phyloP scores from a whole-genome alignment of 306 rosid species.

The Corylus avellana region DNA sequence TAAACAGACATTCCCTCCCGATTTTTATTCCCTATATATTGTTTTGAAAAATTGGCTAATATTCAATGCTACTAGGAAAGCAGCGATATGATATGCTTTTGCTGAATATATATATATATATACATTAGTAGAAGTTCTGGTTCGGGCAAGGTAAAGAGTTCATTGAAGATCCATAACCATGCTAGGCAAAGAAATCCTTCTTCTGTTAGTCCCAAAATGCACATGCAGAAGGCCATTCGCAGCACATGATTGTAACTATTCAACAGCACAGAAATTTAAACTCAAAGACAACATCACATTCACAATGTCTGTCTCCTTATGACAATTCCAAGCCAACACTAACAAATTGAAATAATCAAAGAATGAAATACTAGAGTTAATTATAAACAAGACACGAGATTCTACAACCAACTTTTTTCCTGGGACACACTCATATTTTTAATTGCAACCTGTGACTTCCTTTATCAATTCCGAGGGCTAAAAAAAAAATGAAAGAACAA shows the following conservation, averaged over 20 bases:
- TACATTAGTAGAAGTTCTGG: neutral
- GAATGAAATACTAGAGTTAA: neutral
- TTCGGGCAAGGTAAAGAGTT: neutral
- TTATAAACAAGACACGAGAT: neutral
- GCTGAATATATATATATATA: neutral
- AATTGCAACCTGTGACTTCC: neutral
- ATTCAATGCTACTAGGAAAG: neutral
- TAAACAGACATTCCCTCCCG: neutral
- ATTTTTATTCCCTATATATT: neutral
- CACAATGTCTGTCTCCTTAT: neutral
- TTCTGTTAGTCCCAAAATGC: neutral
- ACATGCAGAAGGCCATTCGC: too few relatives aligned
- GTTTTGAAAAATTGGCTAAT: neutral
- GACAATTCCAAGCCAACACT: neutral
- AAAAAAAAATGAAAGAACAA: neutral
- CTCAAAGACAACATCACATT: neutral
- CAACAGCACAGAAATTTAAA: neutral
- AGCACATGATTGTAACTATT: neutral
- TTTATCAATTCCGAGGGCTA: neutral
- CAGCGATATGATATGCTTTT: neutral
- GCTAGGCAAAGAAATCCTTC: neutral
- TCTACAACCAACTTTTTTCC: neutral
- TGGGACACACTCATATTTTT: neutral
- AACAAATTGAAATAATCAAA: neutral
- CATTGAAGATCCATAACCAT: neutral